These are phyloP conservation scores for Mycena citricolor DNA, from an alignment of 1,284 basidiomycete genomes.

Conservation along the genomic window DNA sequence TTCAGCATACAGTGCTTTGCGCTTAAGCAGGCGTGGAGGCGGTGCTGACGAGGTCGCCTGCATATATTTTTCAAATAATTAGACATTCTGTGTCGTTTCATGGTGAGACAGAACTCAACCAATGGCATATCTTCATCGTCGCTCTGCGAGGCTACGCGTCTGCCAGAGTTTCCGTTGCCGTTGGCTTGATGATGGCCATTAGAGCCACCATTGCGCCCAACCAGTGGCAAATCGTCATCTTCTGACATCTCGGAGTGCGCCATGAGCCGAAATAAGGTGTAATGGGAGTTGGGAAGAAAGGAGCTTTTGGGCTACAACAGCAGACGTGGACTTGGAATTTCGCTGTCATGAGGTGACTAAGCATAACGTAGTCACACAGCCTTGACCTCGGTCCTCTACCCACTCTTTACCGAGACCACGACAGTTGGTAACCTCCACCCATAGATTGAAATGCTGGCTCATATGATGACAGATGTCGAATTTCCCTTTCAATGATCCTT, in stretches of 20 bases:
- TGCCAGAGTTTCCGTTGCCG: conserved; percentile 48
- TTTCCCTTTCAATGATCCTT: conserved; percentile 85
- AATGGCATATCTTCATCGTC: conserved; percentile 66
- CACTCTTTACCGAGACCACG: background rate
- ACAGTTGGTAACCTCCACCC: background rate
- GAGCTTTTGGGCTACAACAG: too few relatives aligned
- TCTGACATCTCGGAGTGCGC: conserved; percentile 51
- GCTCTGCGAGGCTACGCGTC: conserved; percentile 54
- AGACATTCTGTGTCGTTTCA: too few relatives aligned
- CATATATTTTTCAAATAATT: conserved; percentile 30
- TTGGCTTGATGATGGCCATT: conserved; percentile 37
- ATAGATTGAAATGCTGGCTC: conserved; percentile 14
- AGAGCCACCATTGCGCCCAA: conserved; percentile 36
- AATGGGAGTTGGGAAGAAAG: too few relatives aligned
- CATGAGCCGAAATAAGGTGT: too few relatives aligned
- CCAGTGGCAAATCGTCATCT: conserved; percentile 66
- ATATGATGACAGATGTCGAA: conserved; percentile 46
- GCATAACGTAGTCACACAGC: background rate
- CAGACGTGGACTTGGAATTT: too few relatives aligned
- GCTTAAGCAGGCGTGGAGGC: conserved; percentile 49
- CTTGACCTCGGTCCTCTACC: background rate
- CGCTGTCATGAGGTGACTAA: background rate
- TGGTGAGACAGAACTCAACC: too few relatives aligned
- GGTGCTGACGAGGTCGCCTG: conserved; percentile 48
- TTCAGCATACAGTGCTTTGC: conserved; percentile 48